These are phyloP conservation scores for Decorospora gaudefroyi DNA, from an alignment of 2,329 filamentous ascomycete species.

Conservation along the genomic window DNA sequence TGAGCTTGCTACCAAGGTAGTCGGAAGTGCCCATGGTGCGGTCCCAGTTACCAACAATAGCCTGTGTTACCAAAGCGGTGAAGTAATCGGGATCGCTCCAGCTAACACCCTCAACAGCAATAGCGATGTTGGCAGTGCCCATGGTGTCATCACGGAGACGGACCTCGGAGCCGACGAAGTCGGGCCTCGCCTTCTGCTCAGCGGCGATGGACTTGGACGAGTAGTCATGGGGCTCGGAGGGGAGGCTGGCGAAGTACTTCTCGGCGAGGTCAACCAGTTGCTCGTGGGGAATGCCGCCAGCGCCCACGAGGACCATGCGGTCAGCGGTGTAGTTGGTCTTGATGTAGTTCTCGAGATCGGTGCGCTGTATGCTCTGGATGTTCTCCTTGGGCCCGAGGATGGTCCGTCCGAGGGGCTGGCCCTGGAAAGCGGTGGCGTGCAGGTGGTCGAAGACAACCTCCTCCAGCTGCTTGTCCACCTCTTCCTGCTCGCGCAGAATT, in stretches of 20 bases:
- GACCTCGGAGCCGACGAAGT: constrained; percentile 96
- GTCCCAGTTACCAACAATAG: constrained; percentile 99
- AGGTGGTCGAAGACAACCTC: constrained; percentile 99
- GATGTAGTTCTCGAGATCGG: constrained; percentile 94
- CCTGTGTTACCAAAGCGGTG: constrained; percentile 94
- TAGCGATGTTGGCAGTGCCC: constrained; percentile 94
- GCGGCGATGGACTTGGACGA: constrained; percentile 72
- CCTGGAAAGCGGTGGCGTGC: constrained; percentile 96
- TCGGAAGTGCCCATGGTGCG: constrained; percentile 97
- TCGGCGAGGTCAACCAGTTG: constrained; percentile 94
- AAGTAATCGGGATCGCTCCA: constrained; percentile 99
- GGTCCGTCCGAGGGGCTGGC: constrained; percentile 93
- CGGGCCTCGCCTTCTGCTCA: constrained; percentile 80
- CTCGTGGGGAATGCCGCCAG: constrained; percentile 90
- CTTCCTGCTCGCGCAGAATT: constrained; percentile 97
- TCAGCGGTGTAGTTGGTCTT: constrained; percentile 99
- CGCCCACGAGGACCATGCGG: constrained; percentile 97
- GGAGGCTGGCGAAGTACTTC: constrained; percentile 86
- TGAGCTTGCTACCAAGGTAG: constrained; percentile 98
- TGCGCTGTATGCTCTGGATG: constrained; percentile 91
- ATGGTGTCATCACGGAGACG: constrained; percentile 95
- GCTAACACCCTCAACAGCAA: constrained; percentile 98
- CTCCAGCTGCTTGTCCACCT: constrained; percentile 99
- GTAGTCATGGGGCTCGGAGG: constrained; percentile 73
- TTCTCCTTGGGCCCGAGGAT: constrained; percentile 98